Evolutionary conservation across 345 rosid genomes (phyloP).

Genomic region (Orychophragmus violaceus): DNA sequence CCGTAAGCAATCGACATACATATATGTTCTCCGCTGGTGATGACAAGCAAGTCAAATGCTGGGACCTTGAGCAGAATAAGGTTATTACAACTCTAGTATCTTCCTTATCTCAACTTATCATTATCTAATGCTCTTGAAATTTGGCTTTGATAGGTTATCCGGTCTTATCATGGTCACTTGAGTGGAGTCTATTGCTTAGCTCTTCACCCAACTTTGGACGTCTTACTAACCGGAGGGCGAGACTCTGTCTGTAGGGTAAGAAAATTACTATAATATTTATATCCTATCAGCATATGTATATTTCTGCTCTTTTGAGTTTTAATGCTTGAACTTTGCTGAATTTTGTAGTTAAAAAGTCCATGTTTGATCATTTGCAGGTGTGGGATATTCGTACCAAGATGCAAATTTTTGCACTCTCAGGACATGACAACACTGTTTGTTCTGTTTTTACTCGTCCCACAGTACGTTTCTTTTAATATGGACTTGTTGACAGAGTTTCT

Average conservation of each 20-base stretch:
- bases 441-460: constrained; percentile 91
- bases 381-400: constrained; percentile 97
- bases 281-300: not conserved
- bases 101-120: constrained; percentile 2
- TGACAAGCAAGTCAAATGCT: constrained; percentile 98
- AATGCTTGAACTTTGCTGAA: constrained; percentile 4
- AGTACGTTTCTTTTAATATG: constrained; percentile 34
- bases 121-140: not conserved
- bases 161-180: constrained; percentile 97
- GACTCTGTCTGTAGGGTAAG: constrained; percentile 98
- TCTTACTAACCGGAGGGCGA: constrained; percentile 93
- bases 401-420: constrained; percentile 93
- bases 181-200: constrained; percentile 99
- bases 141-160: constrained; percentile 51
- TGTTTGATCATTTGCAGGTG: constrained; percentile 52
- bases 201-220: constrained; percentile 86
- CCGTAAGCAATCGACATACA: constrained; percentile 78
- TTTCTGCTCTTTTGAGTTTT: not conserved
- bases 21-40: constrained; percentile 99
- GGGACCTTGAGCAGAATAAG: constrained; percentile 99
- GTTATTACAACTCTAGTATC: constrained; percentile 36
- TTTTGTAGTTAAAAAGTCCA: constrained; percentile 5
- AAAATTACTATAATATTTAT: not conserved
- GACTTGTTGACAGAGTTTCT: not conserved
- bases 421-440: constrained; percentile 95